Evolutionary conservation across 108 stramenopile species (phyloP), one percentile per base, ranked within the genome.

Genomic region (Nitzschia inconspicua): DNA sequence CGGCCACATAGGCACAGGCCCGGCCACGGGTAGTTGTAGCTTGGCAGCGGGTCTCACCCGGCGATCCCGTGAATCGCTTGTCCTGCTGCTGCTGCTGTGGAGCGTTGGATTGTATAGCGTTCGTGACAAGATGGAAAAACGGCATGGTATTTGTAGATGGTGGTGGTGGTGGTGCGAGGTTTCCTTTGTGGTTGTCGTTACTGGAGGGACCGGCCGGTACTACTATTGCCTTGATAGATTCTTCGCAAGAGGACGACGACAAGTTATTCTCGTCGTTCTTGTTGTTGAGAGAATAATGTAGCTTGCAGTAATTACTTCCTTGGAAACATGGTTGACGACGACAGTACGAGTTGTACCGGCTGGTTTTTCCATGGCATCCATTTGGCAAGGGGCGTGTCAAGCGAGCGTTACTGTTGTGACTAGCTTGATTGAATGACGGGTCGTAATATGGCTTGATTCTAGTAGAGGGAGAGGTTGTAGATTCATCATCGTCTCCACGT

Each of bases 21-120:
- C 70, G 53, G 5, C 79, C 79, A 10, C 79, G 30, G 14, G 79
- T 75, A 2, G 79, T 76, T 1, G 74, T 80, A 4, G 79, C 74
- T 39, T 22, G 47, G 63, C 73, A 75, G 13, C 59, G 47, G 3
- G 57, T 47, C 34, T 54, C 18, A 8, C 13, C 63, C 32, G 51
- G 13, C 13, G 31, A 32, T 19, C 63, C 75, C 11, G 56, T 60
- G 32, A 59, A 71, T 20, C 70, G 63, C 22, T 57, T 65, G 30
- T 77, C 70, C 37, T 77, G 69, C 50, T 53, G 39, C 27, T 44
- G 51, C 18, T 53, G n/a, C 27, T 53, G 22, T 14, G 24, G 9
- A 29, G 24, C 26, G 20, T 20, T 13, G 22, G 6, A n/a, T n/a
- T n/a, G n/a, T n/a, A n/a, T n/a, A n/a, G n/a, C n/a, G n/a, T n/a